phyloP scores from a whole-genome alignment of 768 basidiomycete species.

The Porphyrellus cyaneotinctus region DNA sequence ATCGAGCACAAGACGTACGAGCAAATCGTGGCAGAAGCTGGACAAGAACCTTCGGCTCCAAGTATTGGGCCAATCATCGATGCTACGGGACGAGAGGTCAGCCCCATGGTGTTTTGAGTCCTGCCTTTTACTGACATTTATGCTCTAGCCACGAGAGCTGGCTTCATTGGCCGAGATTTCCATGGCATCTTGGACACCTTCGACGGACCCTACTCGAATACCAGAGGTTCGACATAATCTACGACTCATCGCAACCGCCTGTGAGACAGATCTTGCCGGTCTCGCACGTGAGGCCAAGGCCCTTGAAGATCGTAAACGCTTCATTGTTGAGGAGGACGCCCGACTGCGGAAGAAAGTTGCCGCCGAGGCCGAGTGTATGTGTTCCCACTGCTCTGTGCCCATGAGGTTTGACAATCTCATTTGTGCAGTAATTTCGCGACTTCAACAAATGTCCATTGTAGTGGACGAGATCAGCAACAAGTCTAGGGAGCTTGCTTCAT shows the following conservation, averaged over 20 bases:
- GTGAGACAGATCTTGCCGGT: constrained; percentile 81
- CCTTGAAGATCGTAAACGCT: constrained; percentile 75
- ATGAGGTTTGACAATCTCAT: constrained; percentile 1
- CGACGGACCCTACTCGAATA: constrained; percentile 81
- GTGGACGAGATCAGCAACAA: constrained; percentile 66
- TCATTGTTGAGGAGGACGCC: constrained; percentile 63
- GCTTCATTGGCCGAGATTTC: constrained; percentile 78
- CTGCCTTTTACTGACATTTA: constrained; percentile 4
- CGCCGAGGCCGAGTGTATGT: constrained; percentile 74
- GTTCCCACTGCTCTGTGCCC: background rate
- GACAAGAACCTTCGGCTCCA: constrained; percentile 47
- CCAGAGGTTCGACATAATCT: constrained; percentile 98
- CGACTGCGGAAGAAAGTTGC: constrained; percentile 65
- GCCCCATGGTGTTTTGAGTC: constrained; percentile 26
- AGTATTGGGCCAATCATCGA: constrained; percentile 89
- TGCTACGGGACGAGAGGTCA: constrained; percentile 86
- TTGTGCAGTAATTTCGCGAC: constrained; percentile 63
- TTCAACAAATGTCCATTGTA: constrained; percentile 74
- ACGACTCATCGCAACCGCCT: constrained; percentile 76
- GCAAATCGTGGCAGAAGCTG: constrained; percentile 87
- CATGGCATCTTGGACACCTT: constrained; percentile 77
- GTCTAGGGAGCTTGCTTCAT: constrained; percentile 58
- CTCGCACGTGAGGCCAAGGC: constrained; percentile 87
- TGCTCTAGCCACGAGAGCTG: constrained; percentile 73
- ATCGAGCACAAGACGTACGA: constrained; percentile 97